Base-by-base conservation (phyloP, 2,329 filamentous ascomycete genomes). In the Trichoderma semiorbis region DNA sequence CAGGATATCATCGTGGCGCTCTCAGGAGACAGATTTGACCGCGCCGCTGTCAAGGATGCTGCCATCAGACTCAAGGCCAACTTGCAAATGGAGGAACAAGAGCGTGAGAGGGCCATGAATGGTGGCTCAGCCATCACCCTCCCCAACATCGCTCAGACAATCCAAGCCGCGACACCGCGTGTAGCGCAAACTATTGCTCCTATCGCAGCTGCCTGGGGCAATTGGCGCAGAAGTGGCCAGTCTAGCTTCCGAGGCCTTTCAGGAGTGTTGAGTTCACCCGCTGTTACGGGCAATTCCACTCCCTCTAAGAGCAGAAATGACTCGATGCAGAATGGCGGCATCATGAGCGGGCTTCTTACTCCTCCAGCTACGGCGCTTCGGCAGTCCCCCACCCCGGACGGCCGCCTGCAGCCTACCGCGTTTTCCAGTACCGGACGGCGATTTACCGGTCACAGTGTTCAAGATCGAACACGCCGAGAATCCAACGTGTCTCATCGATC, bases 61-160 rank as follows among this genome's bases (percentile, higher is more conserved):
- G 93, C 94, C 43, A 98, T 98, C 76, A 92, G 96, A 68, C 90
- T 99, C 73, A 93, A 94, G 79, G 93, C 96, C 16, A 98, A 97
- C 78, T 86, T 99, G 43, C 94, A 98, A 80, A 99, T 99, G 96
- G 95, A 99, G 81, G 93, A 97, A 79, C 94, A 97, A 80, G 95
- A 98, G 82, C 93, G 94, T 66, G 95, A 98, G 81, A 89, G 96
- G 72, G 91, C 93, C 1, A 88, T 93, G 82, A 90, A 92, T 69
- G 91, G 91, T 62, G 89, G 88, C 16, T 92, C 90, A 8, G 85
- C 89, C 32, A 86, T 91, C 73, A 89, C 86, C 69, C 85, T 96
- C 75, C 92, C 93, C 5, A 93, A 92, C 53, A 88, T 97, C 55
- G 92, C 93, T 1, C 91, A 92, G 61, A 89, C 93, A 36, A 90